Percentiles rank a stretch among this genome's conserved stretches.
phyloP scores from a whole-genome alignment of 306 rosid species.

The Amphicarpaea edgeworthii region DNA sequence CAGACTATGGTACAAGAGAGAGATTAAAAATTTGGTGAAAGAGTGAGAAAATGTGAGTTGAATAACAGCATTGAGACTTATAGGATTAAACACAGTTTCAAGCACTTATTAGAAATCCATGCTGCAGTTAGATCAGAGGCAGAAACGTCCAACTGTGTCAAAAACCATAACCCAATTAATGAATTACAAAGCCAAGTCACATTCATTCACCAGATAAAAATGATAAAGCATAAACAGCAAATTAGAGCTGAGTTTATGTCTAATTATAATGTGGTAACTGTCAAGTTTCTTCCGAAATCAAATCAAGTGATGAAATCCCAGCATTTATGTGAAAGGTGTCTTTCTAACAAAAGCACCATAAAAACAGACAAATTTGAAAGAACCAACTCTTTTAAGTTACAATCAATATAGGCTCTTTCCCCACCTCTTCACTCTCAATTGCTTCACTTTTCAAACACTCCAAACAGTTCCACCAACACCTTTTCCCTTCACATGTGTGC shows the following conservation, averaged over 20 bases:
- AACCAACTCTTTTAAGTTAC: not conserved
- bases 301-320: not conserved
- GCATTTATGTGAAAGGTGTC: not conserved
- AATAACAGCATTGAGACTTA: too few relatives aligned
- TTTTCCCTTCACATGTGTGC: not conserved
- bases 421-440: not conserved
- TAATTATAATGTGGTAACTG: not conserved
- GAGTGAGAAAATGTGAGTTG: too few relatives aligned
- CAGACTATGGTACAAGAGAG: too few relatives aligned
- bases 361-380: not conserved
- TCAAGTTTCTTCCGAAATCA: not conserved
- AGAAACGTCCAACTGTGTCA: not conserved
- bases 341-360: not conserved
- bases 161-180: not conserved
- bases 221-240: not conserved
- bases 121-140: not conserved
- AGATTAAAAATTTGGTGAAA: too few relatives aligned
- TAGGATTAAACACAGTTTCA: too few relatives aligned
- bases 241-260: not conserved
- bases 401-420: not conserved
- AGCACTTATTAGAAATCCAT: not conserved
- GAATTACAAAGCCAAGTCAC: constrained; percentile 4
- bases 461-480: not conserved
- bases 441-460: constrained; percentile 1
- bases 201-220: not conserved